These are phyloP conservation scores for Erodium texanum DNA, from an alignment of 441 rosid species.

Conservation along the genomic window DNA sequence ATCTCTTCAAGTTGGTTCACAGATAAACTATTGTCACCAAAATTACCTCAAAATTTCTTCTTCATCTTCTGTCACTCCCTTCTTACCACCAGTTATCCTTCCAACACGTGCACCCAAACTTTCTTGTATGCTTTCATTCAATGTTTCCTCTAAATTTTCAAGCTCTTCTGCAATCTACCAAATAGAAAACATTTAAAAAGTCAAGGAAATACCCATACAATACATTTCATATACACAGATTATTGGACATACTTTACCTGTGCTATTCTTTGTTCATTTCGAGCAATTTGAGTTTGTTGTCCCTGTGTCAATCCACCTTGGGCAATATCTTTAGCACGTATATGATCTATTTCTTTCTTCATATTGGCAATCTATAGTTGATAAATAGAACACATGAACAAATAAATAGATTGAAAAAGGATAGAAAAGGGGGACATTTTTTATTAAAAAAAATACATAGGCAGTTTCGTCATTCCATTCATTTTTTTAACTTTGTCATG, in stretches of 20 bases:
- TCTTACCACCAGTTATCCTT: slow-evolving; percentile 33
- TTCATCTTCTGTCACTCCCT: slow-evolving; percentile 51
- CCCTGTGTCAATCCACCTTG: slow-evolving; percentile 99
- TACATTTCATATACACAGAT: background rate
- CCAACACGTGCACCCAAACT: slow-evolving; percentile 83
- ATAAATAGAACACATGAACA: slow-evolving; percentile 3
- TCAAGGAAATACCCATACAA: background rate
- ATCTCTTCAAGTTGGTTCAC: slow-evolving; percentile 11
- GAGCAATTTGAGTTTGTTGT: slow-evolving; percentile 96
- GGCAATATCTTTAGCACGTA: slow-evolving; percentile 87
- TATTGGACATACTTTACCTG: slow-evolving; percentile 39
- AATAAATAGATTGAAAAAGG: no score
- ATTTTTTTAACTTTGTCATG: no score
- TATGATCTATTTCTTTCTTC: slow-evolving; percentile 93
- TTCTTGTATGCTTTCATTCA: slow-evolving; percentile 86
- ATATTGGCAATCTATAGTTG: slow-evolving; percentile 79
- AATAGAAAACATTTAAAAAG: slow-evolving; percentile 10
- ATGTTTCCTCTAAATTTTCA: slow-evolving; percentile 92
- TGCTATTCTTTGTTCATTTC: slow-evolving; percentile 85
- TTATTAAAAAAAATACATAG: no score
- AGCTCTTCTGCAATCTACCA: slow-evolving; percentile 80
- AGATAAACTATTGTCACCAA: slow-evolving; percentile 12
- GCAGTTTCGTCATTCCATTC: no score
- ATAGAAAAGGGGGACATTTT: no score
- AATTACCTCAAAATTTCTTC: slow-evolving; percentile 57